These are phyloP conservation scores for Puccinia coronata DNA, from an alignment of 1,284 basidiomycete species.

Conservation along the genomic window DNA sequence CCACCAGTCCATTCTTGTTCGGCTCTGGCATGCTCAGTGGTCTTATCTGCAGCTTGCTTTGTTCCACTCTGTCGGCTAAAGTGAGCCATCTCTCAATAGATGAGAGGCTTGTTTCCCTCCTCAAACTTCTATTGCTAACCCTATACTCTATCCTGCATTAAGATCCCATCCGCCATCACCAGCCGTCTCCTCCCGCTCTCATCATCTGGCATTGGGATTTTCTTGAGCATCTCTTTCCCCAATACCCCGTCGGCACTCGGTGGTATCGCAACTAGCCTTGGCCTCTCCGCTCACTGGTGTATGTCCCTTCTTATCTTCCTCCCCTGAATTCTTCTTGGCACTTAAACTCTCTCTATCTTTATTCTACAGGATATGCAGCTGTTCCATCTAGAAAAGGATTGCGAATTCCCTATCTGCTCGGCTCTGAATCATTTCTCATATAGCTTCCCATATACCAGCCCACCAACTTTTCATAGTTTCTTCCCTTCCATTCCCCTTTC, in stretches of 20 bases:
- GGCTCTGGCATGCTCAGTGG: slow-evolving; percentile 2
- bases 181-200: background rate
- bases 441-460: too few species aligned
- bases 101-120: background rate
- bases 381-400: too few species aligned
- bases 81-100: background rate
- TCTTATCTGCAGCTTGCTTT: background rate
- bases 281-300: background rate
- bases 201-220: background rate
- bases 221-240: slow-evolving; percentile 9
- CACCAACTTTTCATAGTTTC: too few species aligned
- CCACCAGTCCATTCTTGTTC: background rate
- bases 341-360: background rate
- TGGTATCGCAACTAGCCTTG: background rate
- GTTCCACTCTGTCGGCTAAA: background rate
- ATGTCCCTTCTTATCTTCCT: background rate
- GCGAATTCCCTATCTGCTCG: too few species aligned
- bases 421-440: too few species aligned
- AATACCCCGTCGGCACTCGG: background rate
- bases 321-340: background rate
- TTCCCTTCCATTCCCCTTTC: too few species aligned
- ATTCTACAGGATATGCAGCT: background rate
- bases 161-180: background rate
- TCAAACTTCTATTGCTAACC: background rate
- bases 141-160: background rate